Evolutionary conservation across 139 green algal genomes (phyloP).

Genomic region (Zygnema cylindricum): DNA sequence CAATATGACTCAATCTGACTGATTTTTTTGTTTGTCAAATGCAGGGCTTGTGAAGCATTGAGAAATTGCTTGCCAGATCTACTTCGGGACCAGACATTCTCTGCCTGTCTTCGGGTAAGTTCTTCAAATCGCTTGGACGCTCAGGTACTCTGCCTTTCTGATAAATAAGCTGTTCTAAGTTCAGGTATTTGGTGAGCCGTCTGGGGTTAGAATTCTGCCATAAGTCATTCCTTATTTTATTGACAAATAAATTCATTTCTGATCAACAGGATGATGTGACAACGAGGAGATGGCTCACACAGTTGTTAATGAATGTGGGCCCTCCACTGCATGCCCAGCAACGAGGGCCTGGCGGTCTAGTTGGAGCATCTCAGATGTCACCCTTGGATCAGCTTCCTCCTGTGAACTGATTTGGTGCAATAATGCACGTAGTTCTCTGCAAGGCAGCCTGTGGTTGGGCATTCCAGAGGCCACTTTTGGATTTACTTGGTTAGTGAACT

Average conservation of each 20-base stretch:
- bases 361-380: not conserved
- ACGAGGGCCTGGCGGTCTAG: not conserved
- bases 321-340: slow-evolving; percentile 33
- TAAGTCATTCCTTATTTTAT: not conserved
- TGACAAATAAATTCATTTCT: not conserved
- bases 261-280: slow-evolving; percentile 79
- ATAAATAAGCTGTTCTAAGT: not conserved
- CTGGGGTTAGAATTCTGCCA: not conserved
- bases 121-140: no score
- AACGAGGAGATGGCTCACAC: slow-evolving; percentile 87
- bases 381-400: not conserved
- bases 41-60: slow-evolving; percentile 88
- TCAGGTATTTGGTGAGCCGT: not conserved
- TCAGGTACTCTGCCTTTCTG: no score
- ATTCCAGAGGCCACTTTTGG: no score
- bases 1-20: no score
- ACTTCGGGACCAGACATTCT: slow-evolving; percentile 88
- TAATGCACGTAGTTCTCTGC: no score
- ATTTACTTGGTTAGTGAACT: no score
- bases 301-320: slow-evolving; percentile 94
- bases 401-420: not conserved
- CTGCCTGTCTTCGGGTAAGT: slow-evolving; percentile 81
- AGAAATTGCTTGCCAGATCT: slow-evolving; percentile 90
- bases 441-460: no score
- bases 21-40: not conserved